Evolutionary conservation across 768 basidiomycete genomes (phyloP), one percentile per base, ranked within the genome.

Genomic region (Naematelia encephala): DNA sequence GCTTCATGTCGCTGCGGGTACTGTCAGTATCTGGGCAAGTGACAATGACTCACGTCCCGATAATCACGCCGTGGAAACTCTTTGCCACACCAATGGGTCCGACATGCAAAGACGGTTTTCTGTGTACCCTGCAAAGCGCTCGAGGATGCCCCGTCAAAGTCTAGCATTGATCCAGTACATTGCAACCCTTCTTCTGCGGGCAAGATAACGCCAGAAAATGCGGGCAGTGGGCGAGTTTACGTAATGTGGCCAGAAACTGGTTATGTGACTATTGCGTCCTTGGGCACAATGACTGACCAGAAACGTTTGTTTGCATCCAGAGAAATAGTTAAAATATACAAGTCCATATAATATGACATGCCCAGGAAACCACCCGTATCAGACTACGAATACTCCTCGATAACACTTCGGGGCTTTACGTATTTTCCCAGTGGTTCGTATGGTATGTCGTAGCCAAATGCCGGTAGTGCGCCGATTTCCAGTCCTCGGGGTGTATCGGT

Each of bases 401-500:
- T 82, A 11, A 83, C 82, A 46, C 81, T 82, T 34, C 65, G 68
- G 3, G 82, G 82, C 63, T 79, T 75, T 16, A 65, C 66, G 58
- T 81, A 83, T 51, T 77, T 67, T 1, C 79, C 82, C 23, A 62
- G 27, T 1, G 62, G 60, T 5, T 57, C 34, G 43, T 52, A 56
- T 12, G 48, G 49, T 12, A 29, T 23, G 21, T 49, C 76, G 52
- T 66, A 84, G 81, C 82, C 83, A 51, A 86, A 86, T 1, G 83
- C 83, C 14, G 69, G 55, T 0, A 84, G 83, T 0, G 82, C 84
- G 0, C 84, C 85, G 4, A 80, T 72, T 30, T 77, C 79, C 27
- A 86, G 72, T 0, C 84, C 85, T 54, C 79, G 75, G 21, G 75
- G 64, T 1, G 83, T 83, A 19, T 48, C 50, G 8, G 79, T 85